A percentile compares a stretch with the other conserved stretches of the same genome.
Conservation (phyloP, 2,329 filamentous ascomycete species). For the Pseudocercospora ulei region DNA sequence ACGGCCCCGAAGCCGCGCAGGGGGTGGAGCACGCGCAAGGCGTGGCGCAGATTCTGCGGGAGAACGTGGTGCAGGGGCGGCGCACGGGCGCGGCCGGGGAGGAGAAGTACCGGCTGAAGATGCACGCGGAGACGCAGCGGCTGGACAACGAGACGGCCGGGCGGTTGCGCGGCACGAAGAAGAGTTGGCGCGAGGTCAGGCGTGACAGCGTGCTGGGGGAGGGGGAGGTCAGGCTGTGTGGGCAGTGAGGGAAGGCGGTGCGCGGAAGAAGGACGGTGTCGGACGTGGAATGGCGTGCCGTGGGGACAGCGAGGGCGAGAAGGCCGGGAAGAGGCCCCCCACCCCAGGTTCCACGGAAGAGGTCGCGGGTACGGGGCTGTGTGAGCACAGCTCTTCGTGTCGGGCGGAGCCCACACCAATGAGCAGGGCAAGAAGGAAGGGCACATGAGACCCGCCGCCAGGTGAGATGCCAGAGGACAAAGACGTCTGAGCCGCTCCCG, state of each 20-base stretch:
- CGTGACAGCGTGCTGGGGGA: slow-evolving; percentile 20
- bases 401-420: too few relatives aligned
- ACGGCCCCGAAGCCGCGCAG: slow-evolving; percentile 51
- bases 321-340: background rate
- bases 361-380: too few relatives aligned
- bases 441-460: too few relatives aligned
- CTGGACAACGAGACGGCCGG: slow-evolving; percentile 91
- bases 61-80: slow-evolving; percentile 79
- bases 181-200: slow-evolving; percentile 38
- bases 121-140: slow-evolving; percentile 82
- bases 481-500: background rate
- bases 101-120: slow-evolving; percentile 55
- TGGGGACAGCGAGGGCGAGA: background rate
- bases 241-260: background rate
- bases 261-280: background rate
- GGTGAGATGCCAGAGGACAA: too few relatives aligned
- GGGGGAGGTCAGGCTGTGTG: slow-evolving; percentile 7
- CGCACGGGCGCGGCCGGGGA: slow-evolving; percentile 17
- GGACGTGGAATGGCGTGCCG: background rate
- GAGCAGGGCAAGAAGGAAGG: background rate
- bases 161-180: slow-evolving; percentile 41
- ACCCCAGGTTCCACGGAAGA: too few relatives aligned
- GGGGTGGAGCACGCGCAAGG: slow-evolving; percentile 72
- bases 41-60: slow-evolving; percentile 64
- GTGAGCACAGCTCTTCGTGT: too few relatives aligned